phyloP scores from a whole-genome alignment of 139 green algal genomes.

The Tetradesmus lagerheimii region DNA sequence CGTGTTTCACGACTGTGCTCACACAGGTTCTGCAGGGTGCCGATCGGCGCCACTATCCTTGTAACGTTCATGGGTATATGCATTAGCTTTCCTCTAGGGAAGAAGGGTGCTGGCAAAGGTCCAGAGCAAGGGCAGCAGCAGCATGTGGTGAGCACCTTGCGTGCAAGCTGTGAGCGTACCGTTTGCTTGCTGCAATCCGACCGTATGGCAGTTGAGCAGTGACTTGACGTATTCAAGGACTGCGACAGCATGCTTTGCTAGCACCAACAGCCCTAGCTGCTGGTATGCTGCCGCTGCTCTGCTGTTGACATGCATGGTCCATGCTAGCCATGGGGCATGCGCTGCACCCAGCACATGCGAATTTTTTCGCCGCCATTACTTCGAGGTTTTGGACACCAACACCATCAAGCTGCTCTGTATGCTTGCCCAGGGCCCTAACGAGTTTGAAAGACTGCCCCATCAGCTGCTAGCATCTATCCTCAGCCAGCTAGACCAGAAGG shows the following conservation, averaged over 20 bases:
- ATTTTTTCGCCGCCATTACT: too few relatives aligned
- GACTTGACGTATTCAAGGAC: neutral
- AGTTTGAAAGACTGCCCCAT: neutral
- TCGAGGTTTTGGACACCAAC: neutral
- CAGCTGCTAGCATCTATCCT: slow-evolving; percentile 1
- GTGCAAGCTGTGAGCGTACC: neutral
- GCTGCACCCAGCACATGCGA: neutral
- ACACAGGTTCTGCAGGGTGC: neutral
- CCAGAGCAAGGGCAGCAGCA: neutral
- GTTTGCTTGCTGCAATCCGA: neutral
- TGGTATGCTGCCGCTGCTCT: neutral
- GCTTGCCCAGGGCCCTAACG: neutral
- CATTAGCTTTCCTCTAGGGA: neutral
- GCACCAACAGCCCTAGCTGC: neutral
- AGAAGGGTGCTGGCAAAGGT: neutral
- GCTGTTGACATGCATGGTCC: neutral
- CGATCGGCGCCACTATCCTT: neutral
- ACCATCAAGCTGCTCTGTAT: neutral
- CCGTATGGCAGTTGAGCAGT: neutral
- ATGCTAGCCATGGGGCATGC: neutral
- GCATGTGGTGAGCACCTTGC: neutral
- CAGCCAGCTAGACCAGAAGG: neutral
- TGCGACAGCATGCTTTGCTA: neutral
- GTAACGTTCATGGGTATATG: neutral
- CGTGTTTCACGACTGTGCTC: too few relatives aligned